Base-by-base conservation (phyloP, 352 stramenopile genomes). In the Phytophthora macrochlamydospora region DNA sequence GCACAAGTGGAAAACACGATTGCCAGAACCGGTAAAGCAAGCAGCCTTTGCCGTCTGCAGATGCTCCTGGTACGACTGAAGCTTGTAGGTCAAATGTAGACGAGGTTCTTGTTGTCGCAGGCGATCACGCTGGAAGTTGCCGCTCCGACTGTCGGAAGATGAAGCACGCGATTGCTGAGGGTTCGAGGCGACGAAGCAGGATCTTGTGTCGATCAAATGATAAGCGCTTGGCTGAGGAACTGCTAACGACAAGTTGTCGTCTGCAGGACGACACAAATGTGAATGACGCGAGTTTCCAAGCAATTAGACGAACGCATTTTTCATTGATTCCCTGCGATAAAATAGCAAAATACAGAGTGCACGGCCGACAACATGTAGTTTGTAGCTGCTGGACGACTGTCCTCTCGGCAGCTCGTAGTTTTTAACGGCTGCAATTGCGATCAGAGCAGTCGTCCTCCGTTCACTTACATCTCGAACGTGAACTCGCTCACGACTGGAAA, bases 401-500 rank as follows among this genome's bases (percentile, higher is more conserved):
- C 35, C 53, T 37, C 30, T 44, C 8, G 7, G 11, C 43, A 29
- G 32, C 30, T 24, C 18, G 18, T 24, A 24, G 18, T 24, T 24
- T 24, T 24, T 24, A 24, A 56, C 49, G 13, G 44, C 50, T 52
- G 35, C 65, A 50, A 37, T 59, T 49, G 31, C 37, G 35, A 62
- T 59, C 38, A 62, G 40, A 50, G 45, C 50, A 55, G 46, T 33
- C 60, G 62, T 51, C 49, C 55, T n/a, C 32, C 40, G n/a, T 52
- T 46, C 4, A 51, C 50, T 68, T 79, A 92, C 81, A 91, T 83
- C 48, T 93, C 83, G 51, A 93, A 93, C 12, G 68, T 80, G 56
- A 93, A 85, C 50, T 81, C 67, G 51, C 79, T 89, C 48, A 92
- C 63, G 51, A 93, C 83, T 4, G 85, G 85, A 52, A 89, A 93